A percentile compares a stretch with the other conserved stretches of the same genome.
Evolutionary conservation across 495 filamentous ascomycete genomes (phyloP).

Genomic region (Aspergillus sclerotioniger): DNA sequence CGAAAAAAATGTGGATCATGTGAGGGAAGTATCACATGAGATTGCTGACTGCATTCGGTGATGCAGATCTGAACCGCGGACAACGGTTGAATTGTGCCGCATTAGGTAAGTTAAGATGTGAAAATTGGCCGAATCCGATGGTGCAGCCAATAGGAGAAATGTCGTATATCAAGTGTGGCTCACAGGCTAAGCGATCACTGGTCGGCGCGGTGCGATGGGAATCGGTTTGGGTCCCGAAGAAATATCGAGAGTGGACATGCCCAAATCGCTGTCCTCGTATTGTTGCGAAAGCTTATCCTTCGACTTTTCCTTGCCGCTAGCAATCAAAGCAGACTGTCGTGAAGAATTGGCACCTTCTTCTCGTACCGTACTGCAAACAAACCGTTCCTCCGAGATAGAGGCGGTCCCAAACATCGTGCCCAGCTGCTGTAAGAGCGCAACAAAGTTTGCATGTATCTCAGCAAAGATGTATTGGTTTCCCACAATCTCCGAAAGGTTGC

Average conservation of each 20-base stretch:
- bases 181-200: constrained; percentile 37
- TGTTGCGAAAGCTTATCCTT: constrained; percentile 24
- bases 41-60: neutral
- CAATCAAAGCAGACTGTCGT: constrained; percentile 25
- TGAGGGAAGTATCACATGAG: constrained; percentile 8
- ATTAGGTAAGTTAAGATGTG: neutral
- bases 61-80: neutral
- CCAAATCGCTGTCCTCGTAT: constrained; percentile 34
- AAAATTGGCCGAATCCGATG: neutral
- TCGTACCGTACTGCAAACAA: constrained; percentile 42
- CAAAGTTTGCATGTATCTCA: constrained; percentile 78
- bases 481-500: constrained; percentile 80
- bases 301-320: constrained; percentile 17
- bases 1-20: constrained; percentile 13
- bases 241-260: constrained; percentile 37
- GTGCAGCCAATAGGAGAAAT: constrained; percentile 14
- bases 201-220: constrained; percentile 40
- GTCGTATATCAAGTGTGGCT: constrained; percentile 20
- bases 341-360: constrained; percentile 23
- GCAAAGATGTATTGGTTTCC: constrained; percentile 87
- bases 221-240: constrained; percentile 44
- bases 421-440: constrained; percentile 67
- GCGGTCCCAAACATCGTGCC: constrained; percentile 50
- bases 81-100: neutral
- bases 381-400: constrained; percentile 44